Percentiles rank a stretch among this genome's conserved stretches.
phyloP scores from a whole-genome alignment of 1,284 basidiomycete species.

The Cerioporus squamosus region DNA sequence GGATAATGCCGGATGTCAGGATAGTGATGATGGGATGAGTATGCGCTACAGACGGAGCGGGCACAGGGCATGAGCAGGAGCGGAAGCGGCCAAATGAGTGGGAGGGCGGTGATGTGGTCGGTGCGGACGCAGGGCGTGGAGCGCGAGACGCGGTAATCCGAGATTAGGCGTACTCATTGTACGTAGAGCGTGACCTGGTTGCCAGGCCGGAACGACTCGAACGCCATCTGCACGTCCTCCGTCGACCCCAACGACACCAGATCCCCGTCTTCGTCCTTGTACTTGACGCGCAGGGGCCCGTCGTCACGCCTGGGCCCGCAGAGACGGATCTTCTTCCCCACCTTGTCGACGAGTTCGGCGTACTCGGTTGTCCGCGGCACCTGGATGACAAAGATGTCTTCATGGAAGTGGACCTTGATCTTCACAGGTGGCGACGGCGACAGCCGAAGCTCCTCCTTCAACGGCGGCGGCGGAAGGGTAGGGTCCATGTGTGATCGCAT shows the following conservation, averaged over 20 bases:
- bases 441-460: conserved; percentile 42
- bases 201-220: conserved; percentile 75
- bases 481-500: conserved; percentile 54
- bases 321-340: conserved; percentile 89
- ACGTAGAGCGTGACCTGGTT: conserved; percentile 80
- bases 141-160: conserved; percentile 11
- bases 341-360: conserved; percentile 84
- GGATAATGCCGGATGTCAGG: conserved; percentile 27
- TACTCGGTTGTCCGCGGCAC: conserved; percentile 81
- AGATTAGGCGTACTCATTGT: conserved; percentile 45
- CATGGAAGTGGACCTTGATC: conserved; percentile 87
- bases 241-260: conserved; percentile 84
- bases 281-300: conserved; percentile 82
- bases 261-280: conserved; percentile 92
- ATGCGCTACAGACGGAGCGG: conserved; percentile 14
- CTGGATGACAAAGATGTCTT: conserved; percentile 93
- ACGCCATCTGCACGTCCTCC: conserved; percentile 90
- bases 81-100: not conserved
- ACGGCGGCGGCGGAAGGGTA: conserved; percentile 56
- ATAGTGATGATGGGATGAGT: conserved; percentile 19
- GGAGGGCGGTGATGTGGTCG: conserved; percentile 9
- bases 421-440: conserved; percentile 59
- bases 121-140: conserved; percentile 18
- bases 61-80: conserved; percentile 26
- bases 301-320: conserved; percentile 80